Evolutionary conservation across 2,329 filamentous ascomycete genomes (phyloP).

Genomic region (Fusarium lateritium): DNA sequence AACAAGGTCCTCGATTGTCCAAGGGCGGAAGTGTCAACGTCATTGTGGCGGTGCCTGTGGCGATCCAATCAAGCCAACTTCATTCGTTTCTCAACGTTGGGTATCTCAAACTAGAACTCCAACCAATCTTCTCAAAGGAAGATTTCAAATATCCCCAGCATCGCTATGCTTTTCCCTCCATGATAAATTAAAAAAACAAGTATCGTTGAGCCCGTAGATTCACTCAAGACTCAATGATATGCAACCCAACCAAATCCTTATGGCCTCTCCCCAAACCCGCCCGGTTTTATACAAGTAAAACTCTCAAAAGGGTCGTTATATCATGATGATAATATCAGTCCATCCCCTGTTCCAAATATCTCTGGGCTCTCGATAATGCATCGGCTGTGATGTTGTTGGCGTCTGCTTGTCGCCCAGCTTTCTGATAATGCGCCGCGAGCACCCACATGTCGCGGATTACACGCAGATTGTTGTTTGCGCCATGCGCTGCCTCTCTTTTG

Average conservation of each 20-base stretch:
- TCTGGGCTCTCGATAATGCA: slow-evolving; percentile 53
- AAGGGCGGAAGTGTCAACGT: slow-evolving; percentile 53
- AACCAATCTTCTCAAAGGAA: slow-evolving; percentile 26
- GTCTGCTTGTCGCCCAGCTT: slow-evolving; percentile 49
- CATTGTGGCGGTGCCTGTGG: slow-evolving; percentile 59
- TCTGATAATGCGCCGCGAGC: slow-evolving; percentile 54
- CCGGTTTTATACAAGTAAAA: slow-evolving; percentile 10
- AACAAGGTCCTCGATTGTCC: slow-evolving; percentile 30
- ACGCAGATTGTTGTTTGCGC: slow-evolving; percentile 53
- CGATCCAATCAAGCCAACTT: slow-evolving; percentile 38
- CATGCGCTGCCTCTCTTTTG: slow-evolving; percentile 56
- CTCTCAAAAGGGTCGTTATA: slow-evolving; percentile 6
- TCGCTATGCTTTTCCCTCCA: slow-evolving; percentile 23
- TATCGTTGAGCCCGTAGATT: neutral
- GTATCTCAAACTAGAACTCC: slow-evolving; percentile 39
- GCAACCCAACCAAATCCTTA: slow-evolving; percentile 18
- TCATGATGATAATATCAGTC: slow-evolving; percentile 26
- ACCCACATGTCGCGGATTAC: slow-evolving; percentile 59
- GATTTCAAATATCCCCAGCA: slow-evolving; percentile 14
- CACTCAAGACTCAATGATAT: slow-evolving; percentile 5
- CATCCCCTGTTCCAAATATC: slow-evolving; percentile 47
- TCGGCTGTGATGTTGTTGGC: slow-evolving; percentile 51
- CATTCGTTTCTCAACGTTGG: slow-evolving; percentile 32
- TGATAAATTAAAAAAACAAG: slow-evolving; percentile 4
- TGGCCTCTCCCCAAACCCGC: slow-evolving; percentile 2